Evolutionary conservation across 148 eudicot genomes (phyloP), one percentile per base, ranked within the genome.

Genomic region (Chenopodium berlandieri): DNA sequence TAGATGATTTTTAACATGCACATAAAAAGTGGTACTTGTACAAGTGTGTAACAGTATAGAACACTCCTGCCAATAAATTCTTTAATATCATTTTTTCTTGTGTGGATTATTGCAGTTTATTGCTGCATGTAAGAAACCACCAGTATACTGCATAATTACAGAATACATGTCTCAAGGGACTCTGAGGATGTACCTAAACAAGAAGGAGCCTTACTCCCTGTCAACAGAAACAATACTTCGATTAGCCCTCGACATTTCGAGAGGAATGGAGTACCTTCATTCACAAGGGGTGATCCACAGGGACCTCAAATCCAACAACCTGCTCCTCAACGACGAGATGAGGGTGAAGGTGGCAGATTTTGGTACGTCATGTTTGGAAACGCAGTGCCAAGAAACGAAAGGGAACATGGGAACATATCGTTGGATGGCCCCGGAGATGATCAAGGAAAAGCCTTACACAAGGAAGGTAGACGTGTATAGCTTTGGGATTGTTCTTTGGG

Each of bases 81-180:
- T 48, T 3, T 14, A 17, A 10, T 54, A 13, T 54, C 2, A 34
- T 3, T 2, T 54, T 11, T 54, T 54, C 9, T 31, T 46, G 9
- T 56, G 47, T 66, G 68, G 20, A n/a, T 17, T 69, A 78, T 60
- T 84, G 69, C 98, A 94, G 99, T 96, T 96, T 86, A 96, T 96
- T 80, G 99, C 99, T 70, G 98, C 99, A 0, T 94, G 98, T 82
- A 89, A 91, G 87, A 96, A 96, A 87, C 99, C 99, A 78, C 99
- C 99, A 23, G 97, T 96, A 44, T 96, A 96, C 84, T 96, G 98
- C 81, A 94, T 96, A 76, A 96, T 96, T 68, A 96, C 97, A 30
- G 99, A 96, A 76, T 96, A 96, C 94, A 96, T 96, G 99, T 96
- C 99, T 23, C 99, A 96, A 88, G 99, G 99, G 78, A 96, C 90